A percentile compares a stretch with the other conserved stretches of the same genome.
Conservation (phyloP, 495 filamentous ascomycete genomes). For the Neurospora intermedia region DNA sequence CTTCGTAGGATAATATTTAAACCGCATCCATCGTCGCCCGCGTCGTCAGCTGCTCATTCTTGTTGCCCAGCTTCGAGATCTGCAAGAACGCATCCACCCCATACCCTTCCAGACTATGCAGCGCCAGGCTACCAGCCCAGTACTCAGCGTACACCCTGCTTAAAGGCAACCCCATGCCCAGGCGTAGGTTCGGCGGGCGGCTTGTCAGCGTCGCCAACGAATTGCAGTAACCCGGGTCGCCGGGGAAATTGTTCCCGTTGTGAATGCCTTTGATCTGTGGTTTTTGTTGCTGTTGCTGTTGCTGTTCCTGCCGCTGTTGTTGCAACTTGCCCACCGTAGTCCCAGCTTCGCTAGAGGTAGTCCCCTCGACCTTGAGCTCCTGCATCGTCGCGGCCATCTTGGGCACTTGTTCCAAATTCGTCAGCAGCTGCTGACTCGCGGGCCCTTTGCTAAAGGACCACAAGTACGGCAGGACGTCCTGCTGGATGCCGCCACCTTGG, state of each 20-base stretch:
- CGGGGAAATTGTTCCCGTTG: conserved; percentile 3
- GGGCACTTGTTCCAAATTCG: conserved; percentile 78
- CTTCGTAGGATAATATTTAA: conserved; percentile 24
- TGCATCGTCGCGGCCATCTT: conserved; percentile 92
- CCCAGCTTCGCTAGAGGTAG: not conserved
- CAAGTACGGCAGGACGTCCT: conserved; percentile 73
- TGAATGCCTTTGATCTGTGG: not conserved
- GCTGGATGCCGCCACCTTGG: conserved; percentile 83
- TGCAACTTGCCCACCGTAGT: not conserved
- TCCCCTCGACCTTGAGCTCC: conserved; percentile 47
- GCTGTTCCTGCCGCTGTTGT: not conserved
- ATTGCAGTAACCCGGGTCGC: conserved; percentile 30
- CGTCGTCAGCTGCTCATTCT: conserved; percentile 91
- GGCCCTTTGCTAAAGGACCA: conserved; percentile 96
- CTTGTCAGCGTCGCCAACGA: conserved; percentile 70
- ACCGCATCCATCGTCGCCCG: conserved; percentile 84
- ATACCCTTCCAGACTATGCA: conserved; percentile 92
- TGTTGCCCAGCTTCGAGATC: conserved; percentile 95
- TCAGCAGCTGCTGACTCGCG: conserved; percentile 56
- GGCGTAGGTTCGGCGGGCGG: conserved; percentile 72
- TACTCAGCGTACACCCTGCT: conserved; percentile 96
- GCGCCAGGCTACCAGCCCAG: conserved; percentile 87
- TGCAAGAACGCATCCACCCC: conserved; percentile 97
- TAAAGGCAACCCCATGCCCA: conserved; percentile 92
- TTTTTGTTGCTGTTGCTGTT: not conserved